Conservation (phyloP, 2,329 filamentous ascomycete genomes). For the Cladosporium sp. region DNA sequence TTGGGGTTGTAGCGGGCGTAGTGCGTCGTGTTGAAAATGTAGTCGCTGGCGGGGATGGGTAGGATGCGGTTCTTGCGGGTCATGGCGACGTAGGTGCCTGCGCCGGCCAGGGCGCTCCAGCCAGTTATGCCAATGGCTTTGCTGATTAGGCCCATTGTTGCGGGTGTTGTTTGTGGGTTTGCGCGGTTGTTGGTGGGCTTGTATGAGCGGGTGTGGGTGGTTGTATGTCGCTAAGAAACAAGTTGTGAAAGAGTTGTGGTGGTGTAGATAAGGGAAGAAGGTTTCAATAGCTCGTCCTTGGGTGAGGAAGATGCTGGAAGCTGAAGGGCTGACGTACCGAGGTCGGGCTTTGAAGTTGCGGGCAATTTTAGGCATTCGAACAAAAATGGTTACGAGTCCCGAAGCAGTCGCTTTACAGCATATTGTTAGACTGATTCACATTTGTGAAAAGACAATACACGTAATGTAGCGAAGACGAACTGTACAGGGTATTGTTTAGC, state of each 20-base stretch:
- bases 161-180: background rate
- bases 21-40: constrained; percentile 54
- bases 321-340: background rate
- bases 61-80: constrained; percentile 54
- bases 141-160: constrained; percentile 30
- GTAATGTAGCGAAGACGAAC: background rate
- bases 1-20: constrained; percentile 59
- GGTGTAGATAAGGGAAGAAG: background rate
- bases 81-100: constrained; percentile 49
- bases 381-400: no score
- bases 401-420: no score
- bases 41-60: constrained; percentile 56
- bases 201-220: background rate
- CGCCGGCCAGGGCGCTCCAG: constrained; percentile 38
- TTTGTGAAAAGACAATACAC: no score
- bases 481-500: constrained; percentile 6
- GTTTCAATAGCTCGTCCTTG: background rate
- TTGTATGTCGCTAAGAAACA: no score
- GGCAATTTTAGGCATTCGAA: no score
- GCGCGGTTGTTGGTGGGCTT: background rate
- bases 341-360: background rate
- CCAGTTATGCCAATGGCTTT: constrained; percentile 28
- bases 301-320: background rate
- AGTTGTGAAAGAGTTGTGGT: background rate
- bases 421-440: no score